Percentiles rank a stretch among this genome's conserved stretches.
These are phyloP conservation scores for Rhypophila decipiens DNA, from an alignment of 495 filamentous ascomycete species.

Conservation along the genomic window DNA sequence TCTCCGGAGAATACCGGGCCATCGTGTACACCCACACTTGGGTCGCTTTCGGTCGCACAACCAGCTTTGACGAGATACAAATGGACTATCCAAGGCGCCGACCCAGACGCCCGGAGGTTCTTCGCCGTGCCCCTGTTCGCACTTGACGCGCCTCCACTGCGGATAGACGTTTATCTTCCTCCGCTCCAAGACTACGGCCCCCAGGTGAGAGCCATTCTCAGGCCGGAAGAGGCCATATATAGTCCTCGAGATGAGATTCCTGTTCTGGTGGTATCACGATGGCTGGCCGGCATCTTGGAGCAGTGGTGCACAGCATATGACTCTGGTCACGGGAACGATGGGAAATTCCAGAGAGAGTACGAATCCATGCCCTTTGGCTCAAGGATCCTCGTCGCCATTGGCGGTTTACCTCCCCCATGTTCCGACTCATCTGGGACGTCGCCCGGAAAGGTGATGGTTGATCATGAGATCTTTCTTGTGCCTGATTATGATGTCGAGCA, in stretches of 20 bases:
- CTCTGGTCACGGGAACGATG: too few relatives aligned
- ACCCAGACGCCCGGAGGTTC: slow-evolving; percentile 2
- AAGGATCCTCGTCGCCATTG: slow-evolving; percentile 20
- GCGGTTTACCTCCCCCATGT: slow-evolving; percentile 27
- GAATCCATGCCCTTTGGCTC: slow-evolving; percentile 4
- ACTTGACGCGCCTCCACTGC: slow-evolving; percentile 29
- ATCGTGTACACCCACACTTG: not conserved
- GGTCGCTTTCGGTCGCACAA: not conserved
- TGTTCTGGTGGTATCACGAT: slow-evolving; percentile 22
- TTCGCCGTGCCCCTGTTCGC: slow-evolving; percentile 3
- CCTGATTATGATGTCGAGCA: slow-evolving; percentile 34
- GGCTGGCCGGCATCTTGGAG: slow-evolving; percentile 10
- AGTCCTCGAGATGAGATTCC: slow-evolving; percentile 11
- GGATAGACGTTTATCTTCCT: slow-evolving; percentile 36
- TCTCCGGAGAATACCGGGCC: too few relatives aligned
- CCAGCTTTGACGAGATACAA: too few relatives aligned
- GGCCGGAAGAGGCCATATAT: slow-evolving; percentile 25
- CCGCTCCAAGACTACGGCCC: slow-evolving; percentile 22
- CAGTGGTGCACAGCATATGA: not conserved
- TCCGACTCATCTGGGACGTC: slow-evolving; percentile 16
- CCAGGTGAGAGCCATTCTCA: slow-evolving; percentile 19
- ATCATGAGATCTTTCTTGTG: slow-evolving; percentile 22
- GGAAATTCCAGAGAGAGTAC: slow-evolving; percentile 26
- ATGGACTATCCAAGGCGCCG: slow-evolving; percentile 5
- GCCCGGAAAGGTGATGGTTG: too few relatives aligned